Evolutionary conservation across 176 grass and related monocot genomes (phyloP).

Genomic region (Carex cristatella): DNA sequence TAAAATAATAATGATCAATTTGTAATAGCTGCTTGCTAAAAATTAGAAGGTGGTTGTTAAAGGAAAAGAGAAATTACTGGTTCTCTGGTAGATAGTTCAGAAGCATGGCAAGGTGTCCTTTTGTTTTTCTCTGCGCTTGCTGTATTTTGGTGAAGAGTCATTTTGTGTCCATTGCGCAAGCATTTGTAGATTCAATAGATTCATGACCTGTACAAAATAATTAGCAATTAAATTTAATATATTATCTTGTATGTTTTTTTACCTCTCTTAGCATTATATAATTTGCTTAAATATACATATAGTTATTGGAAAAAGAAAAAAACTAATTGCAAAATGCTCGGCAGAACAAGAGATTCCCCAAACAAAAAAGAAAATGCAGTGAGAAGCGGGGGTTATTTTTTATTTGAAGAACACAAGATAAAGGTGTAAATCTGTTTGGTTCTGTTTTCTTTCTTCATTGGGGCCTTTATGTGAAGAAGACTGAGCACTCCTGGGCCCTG

Average conservation of each 20-base stretch:
- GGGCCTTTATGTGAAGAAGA: background rate
- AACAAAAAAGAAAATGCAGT: too few relatives aligned
- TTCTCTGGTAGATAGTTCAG: background rate
- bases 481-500: background rate
- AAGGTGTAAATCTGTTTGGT: background rate
- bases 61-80: background rate
- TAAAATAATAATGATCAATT: background rate
- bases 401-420: too few relatives aligned
- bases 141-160: background rate
- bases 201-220: background rate
- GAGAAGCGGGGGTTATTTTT: too few relatives aligned
- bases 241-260: background rate
- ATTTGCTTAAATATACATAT: background rate
- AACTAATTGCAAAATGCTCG: too few relatives aligned
- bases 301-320: background rate
- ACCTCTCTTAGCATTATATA: background rate
- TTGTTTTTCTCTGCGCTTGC: background rate
- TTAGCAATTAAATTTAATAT: background rate
- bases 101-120: background rate
- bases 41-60: background rate
- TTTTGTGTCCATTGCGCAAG: background rate
- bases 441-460: background rate
- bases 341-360: too few relatives aligned
- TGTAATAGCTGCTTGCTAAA: background rate
- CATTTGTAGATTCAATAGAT: background rate